phyloP scores from a whole-genome alignment of 345 rosid genomes.

The Laguncularia racemosa region DNA sequence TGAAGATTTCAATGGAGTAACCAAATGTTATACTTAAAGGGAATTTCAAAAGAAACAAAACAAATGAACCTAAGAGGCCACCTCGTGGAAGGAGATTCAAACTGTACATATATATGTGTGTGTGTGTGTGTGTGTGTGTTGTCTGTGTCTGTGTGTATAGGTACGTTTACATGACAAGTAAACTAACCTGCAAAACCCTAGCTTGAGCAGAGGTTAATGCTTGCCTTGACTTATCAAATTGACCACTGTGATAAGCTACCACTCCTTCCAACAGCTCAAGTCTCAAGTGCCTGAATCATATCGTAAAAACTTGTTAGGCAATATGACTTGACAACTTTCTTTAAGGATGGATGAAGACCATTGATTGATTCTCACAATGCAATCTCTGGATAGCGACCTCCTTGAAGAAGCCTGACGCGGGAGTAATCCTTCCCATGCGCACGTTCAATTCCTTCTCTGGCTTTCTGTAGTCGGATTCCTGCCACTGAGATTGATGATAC shows the following conservation, averaged over 20 bases:
- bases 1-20: too few species aligned
- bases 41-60: too few species aligned
- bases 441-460: slow-evolving; percentile 86
- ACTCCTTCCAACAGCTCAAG: slow-evolving; percentile 92
- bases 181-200: slow-evolving; percentile 61
- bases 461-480: slow-evolving; percentile 69
- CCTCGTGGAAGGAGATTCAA: too few species aligned
- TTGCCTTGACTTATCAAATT: slow-evolving; percentile 47
- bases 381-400: slow-evolving; percentile 65
- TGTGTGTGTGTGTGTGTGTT: too few species aligned
- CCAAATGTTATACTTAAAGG: too few species aligned
- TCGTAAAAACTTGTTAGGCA: slow-evolving; percentile 5
- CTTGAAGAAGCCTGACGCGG: slow-evolving; percentile 81
- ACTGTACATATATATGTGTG: too few species aligned
- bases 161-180: too few species aligned
- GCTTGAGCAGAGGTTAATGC: slow-evolving; percentile 67
- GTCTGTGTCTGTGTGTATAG: too few species aligned
- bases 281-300: slow-evolving; percentile 53
- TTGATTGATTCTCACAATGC: slow-evolving; percentile 52
- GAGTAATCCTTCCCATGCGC: slow-evolving; percentile 87
- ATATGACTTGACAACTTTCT: neutral
- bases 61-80: too few species aligned
- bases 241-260: slow-evolving; percentile 85
- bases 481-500: slow-evolving; percentile 82
- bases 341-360: neutral